These are phyloP conservation scores for Schizophyllum amplum DNA, from an alignment of 1,284 basidiomycete genomes.

Conservation along the genomic window DNA sequence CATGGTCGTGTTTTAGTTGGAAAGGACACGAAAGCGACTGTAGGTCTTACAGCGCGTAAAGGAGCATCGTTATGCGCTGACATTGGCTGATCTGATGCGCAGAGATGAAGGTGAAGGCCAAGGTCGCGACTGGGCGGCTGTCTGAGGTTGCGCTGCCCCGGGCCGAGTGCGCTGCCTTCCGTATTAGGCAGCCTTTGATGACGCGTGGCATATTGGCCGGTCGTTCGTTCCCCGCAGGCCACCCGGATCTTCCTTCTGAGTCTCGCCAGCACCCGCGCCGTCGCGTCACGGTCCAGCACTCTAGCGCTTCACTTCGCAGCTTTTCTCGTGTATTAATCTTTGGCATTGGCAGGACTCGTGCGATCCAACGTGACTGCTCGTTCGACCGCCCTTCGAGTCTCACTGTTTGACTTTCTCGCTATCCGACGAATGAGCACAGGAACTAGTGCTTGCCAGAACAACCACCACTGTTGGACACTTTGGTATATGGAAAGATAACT, in stretches of 20 bases:
- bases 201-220: not conserved
- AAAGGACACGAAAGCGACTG: not conserved
- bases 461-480: too few species aligned
- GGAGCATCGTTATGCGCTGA: not conserved
- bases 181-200: not conserved
- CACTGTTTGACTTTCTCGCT: too few species aligned
- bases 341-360: too few species aligned
- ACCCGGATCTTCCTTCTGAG: not conserved
- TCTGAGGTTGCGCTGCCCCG: not conserved
- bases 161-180: not conserved
- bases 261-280: not conserved
- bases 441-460: too few species aligned
- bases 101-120: not conserved
- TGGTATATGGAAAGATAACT: too few species aligned
- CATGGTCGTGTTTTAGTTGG: not conserved
- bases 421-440: too few species aligned
- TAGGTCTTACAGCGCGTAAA: not conserved
- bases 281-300: too few species aligned
- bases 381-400: too few species aligned
- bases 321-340: too few species aligned
- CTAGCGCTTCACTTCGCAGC: too few species aligned
- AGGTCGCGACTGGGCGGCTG: not conserved
- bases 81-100: not conserved
- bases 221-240: not conserved
- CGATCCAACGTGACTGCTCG: too few species aligned